Evolutionary conservation across 1,284 basidiomycete species (phyloP), one percentile per base, ranked within the genome.

Genomic region (Ustilago xerochloae): DNA sequence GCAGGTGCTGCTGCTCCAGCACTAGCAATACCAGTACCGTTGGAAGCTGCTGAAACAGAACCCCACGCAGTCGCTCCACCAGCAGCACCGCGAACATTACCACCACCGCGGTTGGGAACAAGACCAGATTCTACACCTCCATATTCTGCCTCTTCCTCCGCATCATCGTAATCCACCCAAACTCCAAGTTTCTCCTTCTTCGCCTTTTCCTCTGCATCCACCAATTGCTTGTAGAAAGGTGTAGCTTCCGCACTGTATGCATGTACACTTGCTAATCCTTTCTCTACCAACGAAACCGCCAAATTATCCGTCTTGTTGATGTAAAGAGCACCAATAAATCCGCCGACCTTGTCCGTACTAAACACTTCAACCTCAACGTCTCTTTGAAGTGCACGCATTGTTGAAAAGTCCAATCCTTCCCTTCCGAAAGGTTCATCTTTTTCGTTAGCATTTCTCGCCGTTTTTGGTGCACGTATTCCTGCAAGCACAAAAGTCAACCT

Each of bases 291-390:
- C 32, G 90, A 86, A 41, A 95, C 87, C 1, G 94, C 95, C 46
- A 89, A 90, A 83, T 97, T 98, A 72, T 93, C 91, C 2, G 60
- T 75, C 61, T 71, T 67, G 79, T 89, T 93, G 78, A 92, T 75
- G 85, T 92, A 97, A 59, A 97, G 87, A 0, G 91, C 70, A 16
- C 96, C 96, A 75, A 99, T 95, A 86, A 97, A 98, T 7, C 96
- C 95, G 38, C 96, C 96, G 16, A 91, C 91, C 86, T 97, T 97
- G 87, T 99, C 96, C 15, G 91, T 90, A 45, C 89, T 89, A 63
- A 96, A 92, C 46, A 97, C 90, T 75, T 93, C 91, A 66, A 98
- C 90, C 85, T 99, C 96, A 15, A 94, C 91, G 80, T 99, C 97
- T 24, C 95, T 90, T 85, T 99, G 97, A 90, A 97, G 91, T 80